Conservation (phyloP, 2,329 filamentous ascomycete species). For the Colletotrichum noveboracense region DNA sequence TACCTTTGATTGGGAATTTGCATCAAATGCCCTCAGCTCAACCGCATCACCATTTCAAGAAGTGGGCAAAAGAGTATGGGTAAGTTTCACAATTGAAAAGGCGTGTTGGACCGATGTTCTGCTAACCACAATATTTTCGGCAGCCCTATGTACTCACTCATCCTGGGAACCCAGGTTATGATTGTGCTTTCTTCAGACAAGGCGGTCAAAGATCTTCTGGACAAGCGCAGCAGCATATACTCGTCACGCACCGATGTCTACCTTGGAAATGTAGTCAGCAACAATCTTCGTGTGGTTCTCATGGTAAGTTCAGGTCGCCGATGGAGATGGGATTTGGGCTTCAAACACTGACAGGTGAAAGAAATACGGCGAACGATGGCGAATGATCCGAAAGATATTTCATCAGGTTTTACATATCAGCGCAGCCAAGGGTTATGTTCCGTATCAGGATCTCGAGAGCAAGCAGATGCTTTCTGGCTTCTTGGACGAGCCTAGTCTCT, state of each 20-base stretch:
- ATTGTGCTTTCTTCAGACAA: conserved; percentile 50
- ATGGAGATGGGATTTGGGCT: background rate
- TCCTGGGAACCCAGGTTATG: conserved; percentile 51
- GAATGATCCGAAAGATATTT: conserved; percentile 30
- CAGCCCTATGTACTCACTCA: conserved; percentile 54
- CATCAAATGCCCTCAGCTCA: conserved; percentile 51
- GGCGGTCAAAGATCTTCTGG: conserved; percentile 56
- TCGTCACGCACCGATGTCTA: conserved; percentile 42
- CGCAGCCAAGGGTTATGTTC: conserved; percentile 44
- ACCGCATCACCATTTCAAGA: conserved; percentile 50
- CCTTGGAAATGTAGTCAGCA: background rate
- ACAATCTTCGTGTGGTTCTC: background rate
- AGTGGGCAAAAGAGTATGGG: conserved; percentile 56
- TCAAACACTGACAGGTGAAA: background rate
- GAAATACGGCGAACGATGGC: conserved; percentile 12
- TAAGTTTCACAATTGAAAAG: background rate
- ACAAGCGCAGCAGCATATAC: conserved; percentile 54
- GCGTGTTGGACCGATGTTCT: background rate
- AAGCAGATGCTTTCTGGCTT: conserved; percentile 48
- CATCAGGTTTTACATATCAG: conserved; percentile 44
- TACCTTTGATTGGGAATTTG: conserved; percentile 57
- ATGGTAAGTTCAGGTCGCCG: background rate
- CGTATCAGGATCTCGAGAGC: conserved; percentile 42
- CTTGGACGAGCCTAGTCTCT: conserved; percentile 39
- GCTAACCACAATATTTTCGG: background rate